Base-by-base conservation (phyloP, 2,329 filamentous ascomycete genomes). In the Simplicillium sp. region DNA sequence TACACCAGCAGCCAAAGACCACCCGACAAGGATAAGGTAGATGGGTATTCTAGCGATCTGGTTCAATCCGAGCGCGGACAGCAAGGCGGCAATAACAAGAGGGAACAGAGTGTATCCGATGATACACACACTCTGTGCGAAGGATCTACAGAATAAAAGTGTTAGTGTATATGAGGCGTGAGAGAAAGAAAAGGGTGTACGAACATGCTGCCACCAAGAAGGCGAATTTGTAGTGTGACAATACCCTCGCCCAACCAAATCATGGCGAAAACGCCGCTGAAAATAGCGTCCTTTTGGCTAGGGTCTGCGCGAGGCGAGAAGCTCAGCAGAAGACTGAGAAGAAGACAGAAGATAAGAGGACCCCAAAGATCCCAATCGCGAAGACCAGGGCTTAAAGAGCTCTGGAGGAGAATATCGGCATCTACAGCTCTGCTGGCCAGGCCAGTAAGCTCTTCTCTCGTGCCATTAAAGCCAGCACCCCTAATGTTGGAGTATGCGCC, bases 281-380 rank as follows among this genome's bases (percentile, higher is more conserved):
- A 98, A 20, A 97, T 89, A 33, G 85, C 66, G 46, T 89, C 87
- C 56, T 83, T 85, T 68, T 98, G 92, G 37, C 87, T 77, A 1
- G 75, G 72, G 51, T 81, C 75, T 12, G 87, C 87, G 47, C 31
- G 31, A 33, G 31, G 31, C 13, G 84, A 79, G 57, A 94, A 77
- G 51, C 89, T 94, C 44, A 98, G 70, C 52, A 98, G 78, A 62
- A 95, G 73, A 50, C 87, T 90, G 44, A 98, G 70, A 44, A 94
- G 68, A 50, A 98, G 67, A 54, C 90, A 96, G 68, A 98, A 98
- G 49, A 98, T 80, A 42, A 98, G 70, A 29, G 92, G 92, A 0
- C 92, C 92, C 92, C 92, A 98, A 39, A 98, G 75, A 71, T 98
- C 92, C 92, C 92, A 98, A 66, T 98, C 89, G 46, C 90, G 73